These are phyloP conservation scores for Aspergillus pseudonomiae DNA, from an alignment of 2,329 filamentous ascomycete genomes.

Conservation along the genomic window DNA sequence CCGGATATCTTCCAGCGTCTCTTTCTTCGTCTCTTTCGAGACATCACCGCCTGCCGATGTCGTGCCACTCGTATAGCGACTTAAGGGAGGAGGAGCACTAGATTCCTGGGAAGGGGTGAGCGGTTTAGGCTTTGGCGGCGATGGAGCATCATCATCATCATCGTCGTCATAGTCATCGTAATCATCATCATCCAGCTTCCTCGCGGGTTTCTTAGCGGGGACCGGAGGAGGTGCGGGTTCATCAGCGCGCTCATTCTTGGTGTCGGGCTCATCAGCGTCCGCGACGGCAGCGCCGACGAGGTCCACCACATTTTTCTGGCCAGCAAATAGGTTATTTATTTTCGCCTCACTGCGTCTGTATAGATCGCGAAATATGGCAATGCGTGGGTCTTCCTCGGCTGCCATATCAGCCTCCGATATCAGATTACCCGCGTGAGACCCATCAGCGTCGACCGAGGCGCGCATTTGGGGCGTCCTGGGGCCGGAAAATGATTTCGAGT, in stretches of 20 bases:
- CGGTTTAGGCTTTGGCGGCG: slow-evolving; percentile 56
- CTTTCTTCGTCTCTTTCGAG: slow-evolving; percentile 58
- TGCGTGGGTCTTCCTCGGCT: slow-evolving; percentile 69
- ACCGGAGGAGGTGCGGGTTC: slow-evolving; percentile 50
- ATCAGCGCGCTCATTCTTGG: slow-evolving; percentile 50
- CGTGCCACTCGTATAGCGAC: slow-evolving; percentile 68
- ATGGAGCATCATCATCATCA: slow-evolving; percentile 54
- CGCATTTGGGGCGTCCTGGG: slow-evolving; percentile 49
- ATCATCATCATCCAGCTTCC: slow-evolving; percentile 78
- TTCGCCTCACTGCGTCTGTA: slow-evolving; percentile 77
- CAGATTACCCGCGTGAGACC: slow-evolving; percentile 51
- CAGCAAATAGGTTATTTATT: slow-evolving; percentile 74
- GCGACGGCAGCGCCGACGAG: slow-evolving; percentile 49
- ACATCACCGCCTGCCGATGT: slow-evolving; percentile 65
- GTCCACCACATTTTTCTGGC: slow-evolving; percentile 37
- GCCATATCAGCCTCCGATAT: slow-evolving; percentile 57
- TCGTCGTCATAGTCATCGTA: slow-evolving; percentile 69
- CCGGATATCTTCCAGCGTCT: slow-evolving; percentile 82
- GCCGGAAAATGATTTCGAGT: slow-evolving; percentile 46
- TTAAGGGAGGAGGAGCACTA: slow-evolving; percentile 68
- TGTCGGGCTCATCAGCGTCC: slow-evolving; percentile 46
- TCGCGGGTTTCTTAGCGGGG: slow-evolving; percentile 59
- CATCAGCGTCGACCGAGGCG: slow-evolving; percentile 48
- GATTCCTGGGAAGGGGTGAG: slow-evolving; percentile 57
- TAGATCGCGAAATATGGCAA: slow-evolving; percentile 74